Percentiles rank a stretch among this genome's conserved stretches.
These are phyloP conservation scores for Citrus sp. DNA, from an alignment of 345 rosid species.

Conservation along the genomic window DNA sequence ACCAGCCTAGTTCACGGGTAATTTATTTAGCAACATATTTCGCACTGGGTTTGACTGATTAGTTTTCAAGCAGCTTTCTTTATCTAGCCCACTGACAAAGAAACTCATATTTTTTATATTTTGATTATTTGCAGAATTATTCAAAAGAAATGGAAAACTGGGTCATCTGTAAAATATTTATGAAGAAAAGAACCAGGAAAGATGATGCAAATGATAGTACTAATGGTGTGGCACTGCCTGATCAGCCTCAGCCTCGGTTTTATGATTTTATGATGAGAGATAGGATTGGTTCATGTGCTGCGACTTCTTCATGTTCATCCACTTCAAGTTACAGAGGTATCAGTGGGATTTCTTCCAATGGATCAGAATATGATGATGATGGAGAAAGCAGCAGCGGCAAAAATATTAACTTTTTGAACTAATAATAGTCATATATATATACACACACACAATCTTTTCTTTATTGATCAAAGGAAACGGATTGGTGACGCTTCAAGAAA, in stretches of 20 bases:
- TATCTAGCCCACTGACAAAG: too few species aligned
- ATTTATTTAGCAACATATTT: too few species aligned
- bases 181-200: constrained; percentile 34
- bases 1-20: constrained; percentile 28
- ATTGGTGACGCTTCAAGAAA: not conserved
- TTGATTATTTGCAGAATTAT: constrained; percentile 10
- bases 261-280: constrained; percentile 18
- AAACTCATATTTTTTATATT: not conserved
- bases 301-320: constrained; percentile 18
- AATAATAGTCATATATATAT: too few species aligned
- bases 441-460: not conserved
- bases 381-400: constrained; percentile 38
- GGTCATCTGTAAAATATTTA: constrained; percentile 51
- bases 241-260: not conserved
- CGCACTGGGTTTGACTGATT: too few species aligned
- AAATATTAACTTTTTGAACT: constrained; percentile 20
- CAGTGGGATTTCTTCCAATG: constrained; percentile 29
- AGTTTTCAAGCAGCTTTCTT: too few species aligned
- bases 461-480: not conserved
- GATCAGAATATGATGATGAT: constrained; percentile 26
- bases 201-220: not conserved
- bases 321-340: constrained; percentile 19
- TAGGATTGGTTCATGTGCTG: not conserved
- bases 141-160: constrained; percentile 31
- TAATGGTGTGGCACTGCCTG: not conserved